Base-by-base conservation (phyloP, 2,329 filamentous ascomycete species). In the Claviceps quebecensis region DNA sequence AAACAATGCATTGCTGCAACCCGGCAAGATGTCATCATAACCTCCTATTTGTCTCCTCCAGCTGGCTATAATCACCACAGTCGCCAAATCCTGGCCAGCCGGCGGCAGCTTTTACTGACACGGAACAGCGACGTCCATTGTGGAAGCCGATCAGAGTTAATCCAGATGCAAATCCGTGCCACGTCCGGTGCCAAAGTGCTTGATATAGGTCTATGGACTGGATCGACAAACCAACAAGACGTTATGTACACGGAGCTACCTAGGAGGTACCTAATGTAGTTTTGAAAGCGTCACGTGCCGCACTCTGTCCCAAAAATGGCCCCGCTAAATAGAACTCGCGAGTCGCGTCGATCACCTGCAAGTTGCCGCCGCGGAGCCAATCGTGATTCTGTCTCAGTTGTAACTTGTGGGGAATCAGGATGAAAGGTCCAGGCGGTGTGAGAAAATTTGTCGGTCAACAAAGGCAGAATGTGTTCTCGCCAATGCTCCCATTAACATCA, bases 361-460 rank as follows among this genome's bases (percentile, higher is more conserved):
- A n/a, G n/a, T 26, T 23, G 16, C 11, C 3, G 22, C 43, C 22
- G 4, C 17, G 4, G 11, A 39, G 7, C 50, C 50, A 51, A 47
- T 47, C 19, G 29, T 19, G 36, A 3, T 36, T 11, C 37, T 11
- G 9, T n/a, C n/a, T 19, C 29, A 26, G 46, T 39, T 47, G 19
- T 19, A 19, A 19, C 19, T 19, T 19, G 19, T 51, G 49, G 54
- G 11, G 11, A 39, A 5, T 53, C 39, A 3, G 26, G 9, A 11
- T 29, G 29, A 47, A 50, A 38, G 45, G 11, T 39, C 45, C 53
- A 62, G 61, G 63, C 63, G 63, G 63, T 65, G 61, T 63, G 58
- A 62, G 54, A 54, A 62, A 61, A 57, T 62, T 65, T 65, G 63
- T 64, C 61, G 62, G 62, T 64, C 58, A 65, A 56, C 55, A 53